Percentiles rank a stretch among this genome's conserved stretches.
Conservation (phyloP, 305 asterid genomes). For the Solanum hybrid region DNA sequence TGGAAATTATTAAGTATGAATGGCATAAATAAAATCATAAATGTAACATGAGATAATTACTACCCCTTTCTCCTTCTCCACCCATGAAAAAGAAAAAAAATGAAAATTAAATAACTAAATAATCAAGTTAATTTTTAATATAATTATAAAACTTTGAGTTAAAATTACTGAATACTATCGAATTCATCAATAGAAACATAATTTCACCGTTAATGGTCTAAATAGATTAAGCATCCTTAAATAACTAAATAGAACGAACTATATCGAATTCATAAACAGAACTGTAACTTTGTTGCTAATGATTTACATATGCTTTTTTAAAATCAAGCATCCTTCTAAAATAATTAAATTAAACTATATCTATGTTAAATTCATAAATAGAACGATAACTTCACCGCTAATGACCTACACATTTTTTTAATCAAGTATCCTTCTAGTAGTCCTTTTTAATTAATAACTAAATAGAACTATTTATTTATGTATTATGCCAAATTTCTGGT, state of each 20-base stretch:
- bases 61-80: background rate
- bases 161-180: background rate
- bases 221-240: background rate
- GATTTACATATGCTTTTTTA: rapidly evolving
- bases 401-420: background rate
- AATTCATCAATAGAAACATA: too few species aligned
- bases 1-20: background rate
- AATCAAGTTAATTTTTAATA: background rate
- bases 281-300: background rate
- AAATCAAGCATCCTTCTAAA: background rate
- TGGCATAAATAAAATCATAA: background rate
- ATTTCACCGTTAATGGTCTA: background rate
- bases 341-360: background rate
- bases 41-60: background rate
- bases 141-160: background rate
- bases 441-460: background rate
- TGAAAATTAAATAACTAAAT: background rate
- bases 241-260: background rate
- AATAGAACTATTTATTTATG: background rate
- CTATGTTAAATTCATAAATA: background rate
- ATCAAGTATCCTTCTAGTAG: background rate
- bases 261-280: background rate
- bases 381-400: background rate
- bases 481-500: background rate
- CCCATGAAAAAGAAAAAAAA: background rate